Conservation (phyloP, 2,329 filamentous ascomycete genomes). For the Trichoderma afroharzianum region DNA sequence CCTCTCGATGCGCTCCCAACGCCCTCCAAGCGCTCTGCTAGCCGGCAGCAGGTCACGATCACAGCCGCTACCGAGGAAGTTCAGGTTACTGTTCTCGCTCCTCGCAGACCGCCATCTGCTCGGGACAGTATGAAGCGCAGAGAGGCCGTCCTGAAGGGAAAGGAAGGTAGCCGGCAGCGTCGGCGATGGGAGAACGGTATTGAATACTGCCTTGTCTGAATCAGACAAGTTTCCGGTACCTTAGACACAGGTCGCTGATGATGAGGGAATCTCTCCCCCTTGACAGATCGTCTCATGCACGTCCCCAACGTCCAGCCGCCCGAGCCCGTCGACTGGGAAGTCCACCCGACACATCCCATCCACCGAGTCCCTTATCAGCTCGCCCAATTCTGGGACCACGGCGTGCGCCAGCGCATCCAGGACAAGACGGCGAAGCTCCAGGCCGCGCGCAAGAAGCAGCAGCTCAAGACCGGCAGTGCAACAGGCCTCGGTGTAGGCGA, state of each 20-base stretch:
- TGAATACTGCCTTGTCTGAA: background rate
- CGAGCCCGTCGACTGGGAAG: slow-evolving; percentile 74
- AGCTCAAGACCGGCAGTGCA: slow-evolving; percentile 38
- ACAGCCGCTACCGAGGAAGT: background rate
- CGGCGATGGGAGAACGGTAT: slow-evolving; percentile 94
- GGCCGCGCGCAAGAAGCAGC: slow-evolving; percentile 45
- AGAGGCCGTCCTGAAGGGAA: slow-evolving; percentile 79
- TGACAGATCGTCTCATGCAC: slow-evolving; percentile 72
- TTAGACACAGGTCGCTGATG: slow-evolving; percentile 2
- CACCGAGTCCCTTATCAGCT: slow-evolving; percentile 83
- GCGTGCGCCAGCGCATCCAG: slow-evolving; percentile 48
- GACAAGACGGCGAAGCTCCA: slow-evolving; percentile 40
- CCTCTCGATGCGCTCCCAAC: slow-evolving; percentile 60
- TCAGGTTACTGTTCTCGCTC: slow-evolving; percentile 7
- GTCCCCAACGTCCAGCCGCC: slow-evolving; percentile 87
- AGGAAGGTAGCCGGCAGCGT: slow-evolving; percentile 81
- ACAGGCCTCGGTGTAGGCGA: slow-evolving; percentile 47
- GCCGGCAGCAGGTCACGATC: slow-evolving; percentile 5
- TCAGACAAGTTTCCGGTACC: background rate
- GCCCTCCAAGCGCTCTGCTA: slow-evolving; percentile 15
- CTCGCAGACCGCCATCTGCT: slow-evolving; percentile 44
- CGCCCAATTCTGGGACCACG: slow-evolving; percentile 75
- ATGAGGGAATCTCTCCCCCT: background rate
- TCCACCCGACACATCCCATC: slow-evolving; percentile 75
- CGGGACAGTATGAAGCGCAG: slow-evolving; percentile 58